Percentiles rank a stretch among this genome's conserved stretches.
These are phyloP conservation scores for Pseudomicrostroma phylloplanum DNA, from an alignment of 1,284 basidiomycete genomes.

Conservation along the genomic window DNA sequence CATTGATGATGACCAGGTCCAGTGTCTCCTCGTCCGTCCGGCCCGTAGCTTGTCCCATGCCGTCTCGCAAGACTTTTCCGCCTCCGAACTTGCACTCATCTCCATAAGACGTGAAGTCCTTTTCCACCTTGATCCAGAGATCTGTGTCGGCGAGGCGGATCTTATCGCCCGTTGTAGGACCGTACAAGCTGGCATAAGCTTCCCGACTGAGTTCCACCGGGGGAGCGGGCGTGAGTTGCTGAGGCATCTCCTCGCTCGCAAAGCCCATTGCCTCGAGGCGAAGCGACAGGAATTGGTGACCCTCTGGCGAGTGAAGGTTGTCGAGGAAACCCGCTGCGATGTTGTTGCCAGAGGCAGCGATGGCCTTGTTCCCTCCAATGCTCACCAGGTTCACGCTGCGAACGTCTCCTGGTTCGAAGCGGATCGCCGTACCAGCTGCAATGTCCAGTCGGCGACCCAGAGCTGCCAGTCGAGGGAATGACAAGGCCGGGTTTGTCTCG, in stretches of 20 bases:
- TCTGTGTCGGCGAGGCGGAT: slow-evolving; percentile 81
- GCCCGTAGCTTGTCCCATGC: slow-evolving; percentile 72
- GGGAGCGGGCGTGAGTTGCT: slow-evolving; percentile 15
- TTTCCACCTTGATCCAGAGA: slow-evolving; percentile 88
- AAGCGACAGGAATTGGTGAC: slow-evolving; percentile 16
- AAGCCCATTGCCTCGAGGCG: slow-evolving; percentile 29
- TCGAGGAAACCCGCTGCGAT: slow-evolving; percentile 52
- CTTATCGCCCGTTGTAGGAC: slow-evolving; percentile 84
- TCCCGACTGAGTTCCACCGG: slow-evolving; percentile 30
- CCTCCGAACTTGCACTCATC: slow-evolving; percentile 96
- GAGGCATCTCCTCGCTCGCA: slow-evolving; percentile 20
- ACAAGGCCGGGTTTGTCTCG: slow-evolving; percentile 75
- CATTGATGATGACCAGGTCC: slow-evolving; percentile 91
- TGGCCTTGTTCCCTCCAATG: slow-evolving; percentile 67
- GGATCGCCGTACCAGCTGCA: slow-evolving; percentile 83
- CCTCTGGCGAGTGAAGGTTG: slow-evolving; percentile 17
- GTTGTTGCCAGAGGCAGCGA: slow-evolving; percentile 71
- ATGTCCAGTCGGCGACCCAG: slow-evolving; percentile 86
- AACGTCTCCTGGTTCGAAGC: slow-evolving; percentile 88
- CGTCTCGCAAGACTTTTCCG: slow-evolving; percentile 53
- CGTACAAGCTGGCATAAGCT: slow-evolving; percentile 52
- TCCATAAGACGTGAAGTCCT: slow-evolving; percentile 74
- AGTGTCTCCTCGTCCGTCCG: slow-evolving; percentile 65
- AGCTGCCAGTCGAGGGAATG: slow-evolving; percentile 73
- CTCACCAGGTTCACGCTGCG: slow-evolving; percentile 77